These are phyloP conservation scores for Fusarium equiseti DNA, from an alignment of 2,329 filamentous ascomycete species.

Conservation along the genomic window DNA sequence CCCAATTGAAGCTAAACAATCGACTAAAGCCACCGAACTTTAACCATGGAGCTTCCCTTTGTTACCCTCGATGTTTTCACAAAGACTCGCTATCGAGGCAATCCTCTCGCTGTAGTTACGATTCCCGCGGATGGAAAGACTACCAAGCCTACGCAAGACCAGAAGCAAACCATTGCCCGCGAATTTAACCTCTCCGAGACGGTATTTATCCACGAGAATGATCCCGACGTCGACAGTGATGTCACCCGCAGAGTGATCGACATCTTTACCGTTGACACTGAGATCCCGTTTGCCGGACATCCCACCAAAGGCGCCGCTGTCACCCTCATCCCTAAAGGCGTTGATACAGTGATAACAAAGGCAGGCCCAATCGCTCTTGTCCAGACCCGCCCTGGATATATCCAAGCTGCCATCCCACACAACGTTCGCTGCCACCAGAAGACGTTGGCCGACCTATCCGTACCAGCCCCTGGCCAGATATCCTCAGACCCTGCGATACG, in stretches of 20 bases:
- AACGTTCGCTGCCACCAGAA: constrained; percentile 70
- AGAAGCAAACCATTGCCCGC: constrained; percentile 69
- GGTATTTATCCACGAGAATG: constrained; percentile 68
- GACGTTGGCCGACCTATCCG: constrained; percentile 52
- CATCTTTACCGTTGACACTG: constrained; percentile 67
- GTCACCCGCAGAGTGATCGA: constrained; percentile 60
- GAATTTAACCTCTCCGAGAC: constrained; percentile 76
- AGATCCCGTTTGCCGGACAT: constrained; percentile 73
- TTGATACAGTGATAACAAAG: constrained; percentile 64
- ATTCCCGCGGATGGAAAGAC: constrained; percentile 55
- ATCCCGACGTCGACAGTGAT: constrained; percentile 46
- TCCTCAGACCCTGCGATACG: constrained; percentile 48
- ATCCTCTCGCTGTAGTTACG: constrained; percentile 70
- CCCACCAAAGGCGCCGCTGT: constrained; percentile 69
- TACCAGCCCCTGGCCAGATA: constrained; percentile 45
- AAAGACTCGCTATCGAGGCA: constrained; percentile 63
- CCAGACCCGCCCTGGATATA: constrained; percentile 55
- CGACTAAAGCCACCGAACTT: constrained; percentile 41
- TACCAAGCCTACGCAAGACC: constrained; percentile 59
- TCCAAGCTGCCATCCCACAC: constrained; percentile 75
- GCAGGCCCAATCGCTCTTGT: constrained; percentile 67
- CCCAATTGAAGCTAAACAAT: constrained; percentile 1
- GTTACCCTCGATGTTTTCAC: constrained; percentile 71
- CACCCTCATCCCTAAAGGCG: constrained; percentile 57
- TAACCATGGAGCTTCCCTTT: constrained; percentile 59